Base-by-base conservation (phyloP, 2,329 filamentous ascomycete species). In the Epichloe sp. region DNA sequence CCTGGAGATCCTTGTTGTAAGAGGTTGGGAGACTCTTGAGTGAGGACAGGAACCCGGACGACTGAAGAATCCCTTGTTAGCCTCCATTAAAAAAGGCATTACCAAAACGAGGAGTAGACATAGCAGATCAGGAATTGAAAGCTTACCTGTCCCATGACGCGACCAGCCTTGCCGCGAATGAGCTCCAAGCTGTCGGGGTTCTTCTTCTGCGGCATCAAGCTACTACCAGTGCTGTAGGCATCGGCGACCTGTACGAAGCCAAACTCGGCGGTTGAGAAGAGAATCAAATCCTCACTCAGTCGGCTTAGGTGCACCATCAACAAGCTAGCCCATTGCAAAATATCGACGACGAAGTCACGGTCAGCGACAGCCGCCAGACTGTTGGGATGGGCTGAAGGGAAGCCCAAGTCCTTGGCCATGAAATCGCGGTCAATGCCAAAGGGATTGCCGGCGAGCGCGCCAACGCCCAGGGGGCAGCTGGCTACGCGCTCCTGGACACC, bases 331-430 rank as follows among this genome's bases (percentile, higher is more conserved):
- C 44, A 52, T 15, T 52, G 50, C 66, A 88, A 77, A 2, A 78
- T 81, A 66, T 88, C 85, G 57, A 84, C 76, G 5, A 86, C 76
- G 56, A 87, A 88, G 60, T 88, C 85, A 12, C 85, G 77, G 62
- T 88, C 84, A 10, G 72, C 82, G 7, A 85, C 82, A 36, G 79
- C 80, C 43, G 79, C 77, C 75, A 89, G 80, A 3, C 79, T 84
- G 72, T 88, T 88, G 67, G 77, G 77, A 49, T 83, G 71, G 3
- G 88, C 68, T 1, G 79, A 80, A 2, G 81, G 76, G 57, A 89
- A 89, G 14, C 84, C 85, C 5, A 89, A 75, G 66, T 89, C 85
- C 62, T 77, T 72, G 35, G 63, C 63, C 23, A 65, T 63, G 3
- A 44, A n/a, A 19, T 65, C 40, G 45, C 63, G 63, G 53, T 65